These are phyloP conservation scores for Bathelium albidoporum DNA, from an alignment of 495 filamentous ascomycete species.

Conservation along the genomic window DNA sequence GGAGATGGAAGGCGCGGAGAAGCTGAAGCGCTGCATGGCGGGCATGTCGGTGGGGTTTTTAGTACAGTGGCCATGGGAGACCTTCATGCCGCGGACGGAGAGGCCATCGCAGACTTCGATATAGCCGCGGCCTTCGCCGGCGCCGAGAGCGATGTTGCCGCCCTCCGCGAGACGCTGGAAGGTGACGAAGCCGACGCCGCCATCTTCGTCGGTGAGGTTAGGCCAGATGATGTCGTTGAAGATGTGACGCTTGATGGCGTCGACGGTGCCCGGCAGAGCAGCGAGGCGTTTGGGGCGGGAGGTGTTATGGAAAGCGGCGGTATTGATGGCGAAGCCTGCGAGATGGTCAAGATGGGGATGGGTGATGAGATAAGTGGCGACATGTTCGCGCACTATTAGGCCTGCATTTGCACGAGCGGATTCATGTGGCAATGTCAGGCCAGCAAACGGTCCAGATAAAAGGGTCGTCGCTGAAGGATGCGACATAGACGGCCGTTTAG, in stretches of 20 bases:
- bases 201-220: slow-evolving; percentile 91
- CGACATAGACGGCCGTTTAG: slow-evolving; percentile 6
- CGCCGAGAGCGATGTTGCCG: slow-evolving; percentile 69
- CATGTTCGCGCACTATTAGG: slow-evolving; percentile 62
- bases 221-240: slow-evolving; percentile 99
- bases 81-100: slow-evolving; percentile 60
- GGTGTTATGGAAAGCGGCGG: slow-evolving; percentile 65
- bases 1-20: not conserved
- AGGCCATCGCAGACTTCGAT: slow-evolving; percentile 76
- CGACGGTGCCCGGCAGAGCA: slow-evolving; percentile 72
- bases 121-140: slow-evolving; percentile 67
- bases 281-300: slow-evolving; percentile 70
- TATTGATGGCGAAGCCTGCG: slow-evolving; percentile 83
- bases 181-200: slow-evolving; percentile 81
- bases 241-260: slow-evolving; percentile 81
- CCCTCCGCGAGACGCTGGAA: slow-evolving; percentile 82
- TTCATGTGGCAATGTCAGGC: slow-evolving; percentile 51
- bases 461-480: slow-evolving; percentile 25
- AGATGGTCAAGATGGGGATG: slow-evolving; percentile 94
- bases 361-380: slow-evolving; percentile 83
- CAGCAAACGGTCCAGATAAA: slow-evolving; percentile 57
- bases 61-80: slow-evolving; percentile 83
- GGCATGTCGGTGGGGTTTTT: slow-evolving; percentile 41
- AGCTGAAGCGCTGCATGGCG: not conserved
- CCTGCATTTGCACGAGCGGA: slow-evolving; percentile 66